phyloP scores from a whole-genome alignment of 169 alveolate species.

The Fabrea salina region DNA sequence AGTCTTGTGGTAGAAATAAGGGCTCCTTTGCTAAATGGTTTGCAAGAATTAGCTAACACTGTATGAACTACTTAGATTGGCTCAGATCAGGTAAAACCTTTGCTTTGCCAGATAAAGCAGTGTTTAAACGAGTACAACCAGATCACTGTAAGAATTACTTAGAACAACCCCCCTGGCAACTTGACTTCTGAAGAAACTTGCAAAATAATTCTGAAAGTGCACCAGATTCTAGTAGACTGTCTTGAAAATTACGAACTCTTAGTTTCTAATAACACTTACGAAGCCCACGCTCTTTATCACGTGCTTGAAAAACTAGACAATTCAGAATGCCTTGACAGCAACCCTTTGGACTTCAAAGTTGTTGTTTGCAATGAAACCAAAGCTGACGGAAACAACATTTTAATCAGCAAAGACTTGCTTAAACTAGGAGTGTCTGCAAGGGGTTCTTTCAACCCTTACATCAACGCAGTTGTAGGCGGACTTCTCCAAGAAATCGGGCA shows the following conservation, averaged over 20 bases:
- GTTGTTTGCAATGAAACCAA: no score
- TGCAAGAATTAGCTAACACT: conserved; percentile 6
- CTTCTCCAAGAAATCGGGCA: background rate
- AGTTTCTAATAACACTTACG: conserved; percentile 14
- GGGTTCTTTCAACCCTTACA: conserved; percentile 16
- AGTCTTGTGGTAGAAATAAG: conserved; percentile 8
- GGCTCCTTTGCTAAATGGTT: background rate
- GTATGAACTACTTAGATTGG: background rate
- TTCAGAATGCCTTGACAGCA: no score
- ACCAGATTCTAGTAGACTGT: conserved; percentile 8
- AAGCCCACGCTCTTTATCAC: conserved; percentile 5
- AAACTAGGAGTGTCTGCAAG: conserved; percentile 9
- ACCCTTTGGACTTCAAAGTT: no score
- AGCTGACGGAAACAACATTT: background rate
- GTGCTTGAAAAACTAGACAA: no score
- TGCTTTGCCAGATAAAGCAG: background rate
- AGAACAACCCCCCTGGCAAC: background rate
- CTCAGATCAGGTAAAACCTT: background rate
- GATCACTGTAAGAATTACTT: background rate
- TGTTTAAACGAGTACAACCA: background rate
- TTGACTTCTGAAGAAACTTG: background rate
- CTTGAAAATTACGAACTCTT: background rate
- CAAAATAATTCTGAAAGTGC: conserved; percentile 18
- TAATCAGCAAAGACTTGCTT: conserved; percentile 4
- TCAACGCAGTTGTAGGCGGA: conserved; percentile 7